phyloP scores from a whole-genome alignment of 2,329 filamentous ascomycete species.

The Colletotrichum plurivorum region DNA sequence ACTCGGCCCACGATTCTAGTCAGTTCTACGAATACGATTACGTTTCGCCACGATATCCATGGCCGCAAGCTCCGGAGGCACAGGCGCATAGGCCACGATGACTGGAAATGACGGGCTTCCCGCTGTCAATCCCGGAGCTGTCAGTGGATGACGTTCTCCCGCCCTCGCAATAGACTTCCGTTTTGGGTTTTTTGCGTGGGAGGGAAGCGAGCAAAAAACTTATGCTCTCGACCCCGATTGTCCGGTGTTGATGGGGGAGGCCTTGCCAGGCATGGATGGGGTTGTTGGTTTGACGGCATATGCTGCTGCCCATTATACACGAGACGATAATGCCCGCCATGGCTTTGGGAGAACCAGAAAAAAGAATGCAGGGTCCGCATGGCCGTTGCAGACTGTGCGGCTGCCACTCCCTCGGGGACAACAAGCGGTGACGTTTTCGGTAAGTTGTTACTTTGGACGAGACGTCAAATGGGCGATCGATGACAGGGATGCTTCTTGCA shows the following conservation, averaged over 20 bases:
- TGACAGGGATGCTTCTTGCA: slow-evolving; percentile 9
- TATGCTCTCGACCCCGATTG: neutral
- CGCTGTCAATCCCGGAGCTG: slow-evolving; percentile 17
- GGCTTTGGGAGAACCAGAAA: neutral
- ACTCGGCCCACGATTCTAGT: neutral
- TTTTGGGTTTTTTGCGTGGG: slow-evolving; percentile 2
- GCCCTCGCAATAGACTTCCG: slow-evolving; percentile 15
- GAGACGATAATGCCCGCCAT: neutral
- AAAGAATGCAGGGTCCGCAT: slow-evolving; percentile 6
- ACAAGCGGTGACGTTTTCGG: slow-evolving; percentile 1
- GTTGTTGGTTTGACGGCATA: neutral
- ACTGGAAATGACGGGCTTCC: slow-evolving; percentile 1
- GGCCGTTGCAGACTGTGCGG: neutral
- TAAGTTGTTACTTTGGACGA: slow-evolving; percentile 20
- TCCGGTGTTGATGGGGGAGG: neutral
- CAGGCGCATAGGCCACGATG: slow-evolving; percentile 7
- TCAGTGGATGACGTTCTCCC: slow-evolving; percentile 14
- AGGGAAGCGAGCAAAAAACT: neutral
- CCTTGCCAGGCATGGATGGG: slow-evolving; percentile 1
- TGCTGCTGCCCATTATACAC: neutral
- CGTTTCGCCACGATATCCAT: neutral
- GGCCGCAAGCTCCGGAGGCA: neutral
- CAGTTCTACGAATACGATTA: slow-evolving; percentile 25
- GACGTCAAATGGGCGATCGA: slow-evolving; percentile 25
- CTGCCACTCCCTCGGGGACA: neutral